These are phyloP conservation scores for Drechslerella coelobrocha DNA, from an alignment of 2,329 filamentous ascomycete genomes.

Conservation along the genomic window DNA sequence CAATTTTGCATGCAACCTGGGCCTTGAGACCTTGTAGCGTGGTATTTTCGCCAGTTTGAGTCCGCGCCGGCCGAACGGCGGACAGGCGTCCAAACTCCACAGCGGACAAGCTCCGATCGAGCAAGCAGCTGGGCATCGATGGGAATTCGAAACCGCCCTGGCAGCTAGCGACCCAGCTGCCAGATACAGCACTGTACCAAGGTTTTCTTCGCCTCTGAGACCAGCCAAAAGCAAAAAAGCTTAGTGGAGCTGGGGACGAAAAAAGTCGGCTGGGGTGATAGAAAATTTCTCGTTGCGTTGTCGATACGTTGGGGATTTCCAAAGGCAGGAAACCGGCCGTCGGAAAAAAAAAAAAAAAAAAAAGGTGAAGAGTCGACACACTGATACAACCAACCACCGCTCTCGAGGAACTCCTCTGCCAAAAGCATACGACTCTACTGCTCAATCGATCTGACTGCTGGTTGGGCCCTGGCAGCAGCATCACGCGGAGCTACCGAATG, in stretches of 20 bases:
- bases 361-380: constrained; percentile 17
- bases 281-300: too few species aligned
- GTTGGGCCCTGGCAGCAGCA: background rate
- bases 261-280: too few species aligned
- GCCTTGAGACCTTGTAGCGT: background rate
- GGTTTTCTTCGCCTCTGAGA: background rate
- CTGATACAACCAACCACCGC: background rate
- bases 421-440: background rate
- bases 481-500: background rate
- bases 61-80: constrained; percentile 46
- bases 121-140: too few species aligned
- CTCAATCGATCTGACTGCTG: too few species aligned
- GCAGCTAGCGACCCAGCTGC: background rate
- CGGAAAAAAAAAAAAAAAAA: constrained; percentile 24
- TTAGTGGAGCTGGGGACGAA: too few species aligned
- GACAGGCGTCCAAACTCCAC: constrained; percentile 31
- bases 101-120: constrained; percentile 45
- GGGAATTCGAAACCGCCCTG: too few species aligned
- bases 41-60: constrained; percentile 10
- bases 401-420: constrained; percentile 25
- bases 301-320: constrained; percentile 15
- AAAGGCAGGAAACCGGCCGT: constrained; percentile 30
- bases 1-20: background rate
- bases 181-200: background rate
- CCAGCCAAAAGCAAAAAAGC: constrained; percentile 6